These are phyloP conservation scores for Tympanopsis confertula DNA, from an alignment of 2,329 filamentous ascomycete genomes.

Conservation along the genomic window DNA sequence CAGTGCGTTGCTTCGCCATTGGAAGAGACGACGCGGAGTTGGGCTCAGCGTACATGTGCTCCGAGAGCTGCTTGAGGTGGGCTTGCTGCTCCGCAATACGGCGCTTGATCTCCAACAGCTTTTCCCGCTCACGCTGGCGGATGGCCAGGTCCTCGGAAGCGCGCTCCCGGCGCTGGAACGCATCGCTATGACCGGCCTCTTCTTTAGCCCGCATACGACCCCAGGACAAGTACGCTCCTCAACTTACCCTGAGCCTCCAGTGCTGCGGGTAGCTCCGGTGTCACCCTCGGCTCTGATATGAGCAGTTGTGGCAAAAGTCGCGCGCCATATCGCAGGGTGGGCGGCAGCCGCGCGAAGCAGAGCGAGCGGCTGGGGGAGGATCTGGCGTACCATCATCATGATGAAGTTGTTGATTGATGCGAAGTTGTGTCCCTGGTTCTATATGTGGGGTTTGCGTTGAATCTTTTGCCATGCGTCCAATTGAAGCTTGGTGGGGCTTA, in stretches of 20 bases:
- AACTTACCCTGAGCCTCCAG: conserved; percentile 40
- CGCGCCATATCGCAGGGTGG: conserved; percentile 12
- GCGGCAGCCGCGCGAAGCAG: background rate
- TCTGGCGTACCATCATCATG: no score
- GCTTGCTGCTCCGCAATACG: conserved; percentile 66
- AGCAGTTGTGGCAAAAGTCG: conserved; percentile 52
- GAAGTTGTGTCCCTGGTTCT: no score
- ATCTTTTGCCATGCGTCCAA: no score
- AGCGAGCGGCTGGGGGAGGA: no score
- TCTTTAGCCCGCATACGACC: conserved; percentile 4
- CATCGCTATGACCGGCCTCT: conserved; percentile 48
- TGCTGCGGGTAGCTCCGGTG: conserved; percentile 47
- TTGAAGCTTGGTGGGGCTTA: no score
- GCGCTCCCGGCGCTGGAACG: conserved; percentile 84
- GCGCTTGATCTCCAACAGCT: conserved; percentile 67
- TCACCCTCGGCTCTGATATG: conserved; percentile 60
- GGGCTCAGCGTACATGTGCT: conserved; percentile 73
- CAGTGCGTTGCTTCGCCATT: no score
- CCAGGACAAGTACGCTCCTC: background rate
- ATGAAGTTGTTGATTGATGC: no score
- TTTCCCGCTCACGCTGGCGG: conserved; percentile 77
- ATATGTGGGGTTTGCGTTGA: no score
- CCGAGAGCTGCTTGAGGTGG: conserved; percentile 73
- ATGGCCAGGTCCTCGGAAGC: conserved; percentile 79
- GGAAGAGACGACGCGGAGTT: no score